These are phyloP conservation scores for Zoysia pacifica DNA, from an alignment of 176 grass and related monocot genomes.

Conservation along the genomic window DNA sequence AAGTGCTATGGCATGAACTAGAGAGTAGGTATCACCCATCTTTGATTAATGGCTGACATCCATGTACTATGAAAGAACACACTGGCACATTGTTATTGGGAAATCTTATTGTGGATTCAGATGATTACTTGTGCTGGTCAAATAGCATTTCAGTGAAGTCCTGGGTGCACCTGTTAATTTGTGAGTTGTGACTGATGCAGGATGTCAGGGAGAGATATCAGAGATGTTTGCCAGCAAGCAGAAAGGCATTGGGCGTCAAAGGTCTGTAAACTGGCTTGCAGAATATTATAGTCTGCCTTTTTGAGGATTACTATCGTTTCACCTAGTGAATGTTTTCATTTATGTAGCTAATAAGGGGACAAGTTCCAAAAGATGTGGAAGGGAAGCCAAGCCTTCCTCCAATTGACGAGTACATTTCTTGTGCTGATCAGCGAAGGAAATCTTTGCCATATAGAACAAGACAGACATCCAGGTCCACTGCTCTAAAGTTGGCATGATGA, in stretches of 20 bases:
- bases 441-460: conserved; percentile 44
- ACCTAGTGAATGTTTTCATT: conserved; percentile 18
- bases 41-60: conserved; percentile 8
- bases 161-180: background rate
- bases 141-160: background rate
- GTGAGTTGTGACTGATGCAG: conserved; percentile 46
- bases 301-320: background rate
- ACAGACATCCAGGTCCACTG: conserved; percentile 25
- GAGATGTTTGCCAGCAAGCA: conserved; percentile 91
- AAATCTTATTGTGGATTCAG: background rate
- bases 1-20: background rate
- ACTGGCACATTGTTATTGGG: background rate
- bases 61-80: background rate
- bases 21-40: background rate
- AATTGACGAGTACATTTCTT: conserved; percentile 67
- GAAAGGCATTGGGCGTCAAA: conserved; percentile 46
- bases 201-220: conserved; percentile 96
- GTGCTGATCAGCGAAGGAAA: conserved; percentile 59
- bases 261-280: too few species aligned
- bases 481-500: conserved; percentile 67
- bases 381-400: conserved; percentile 62
- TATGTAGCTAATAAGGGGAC: conserved; percentile 79
- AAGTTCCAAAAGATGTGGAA: conserved; percentile 53
- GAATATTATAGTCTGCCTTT: background rate
- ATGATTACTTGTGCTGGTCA: background rate